phyloP scores from a whole-genome alignment of 1,139 yeast genomes.

The Suhomyces guaymorum region DNA sequence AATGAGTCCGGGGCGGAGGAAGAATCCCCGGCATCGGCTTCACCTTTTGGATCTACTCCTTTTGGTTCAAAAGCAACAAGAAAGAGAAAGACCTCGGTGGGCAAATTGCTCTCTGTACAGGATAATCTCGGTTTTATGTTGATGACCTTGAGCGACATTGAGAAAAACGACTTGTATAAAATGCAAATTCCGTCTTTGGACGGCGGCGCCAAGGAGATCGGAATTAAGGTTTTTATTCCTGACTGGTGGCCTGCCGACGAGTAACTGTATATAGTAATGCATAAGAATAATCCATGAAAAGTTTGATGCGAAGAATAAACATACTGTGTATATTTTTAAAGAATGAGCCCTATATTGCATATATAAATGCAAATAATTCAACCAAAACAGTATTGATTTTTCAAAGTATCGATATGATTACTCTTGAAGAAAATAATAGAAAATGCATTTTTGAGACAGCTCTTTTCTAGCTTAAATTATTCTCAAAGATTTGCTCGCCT shows the following conservation, averaged over 20 bases:
- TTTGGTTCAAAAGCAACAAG: slow-evolving; percentile 27
- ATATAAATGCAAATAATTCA: too few species aligned
- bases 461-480: too few species aligned
- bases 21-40: slow-evolving; percentile 8
- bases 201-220: slow-evolving; percentile 23
- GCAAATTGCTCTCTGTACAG: slow-evolving; percentile 56
- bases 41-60: slow-evolving; percentile 32
- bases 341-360: too few species aligned
- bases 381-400: too few species aligned
- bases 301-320: too few species aligned
- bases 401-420: too few species aligned
- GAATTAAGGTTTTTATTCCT: slow-evolving; percentile 54
- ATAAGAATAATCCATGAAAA: too few species aligned
- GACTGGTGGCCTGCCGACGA: slow-evolving; percentile 64
- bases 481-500: too few species aligned
- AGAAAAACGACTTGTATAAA: slow-evolving; percentile 29
- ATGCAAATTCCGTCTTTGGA: slow-evolving; percentile 31
- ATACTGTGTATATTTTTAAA: too few species aligned
- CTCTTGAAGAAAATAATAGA: too few species aligned
- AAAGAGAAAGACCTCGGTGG: slow-evolving; percentile 49
- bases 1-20: slow-evolving; percentile 10
- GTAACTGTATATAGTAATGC: background rate
- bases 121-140: slow-evolving; percentile 71
- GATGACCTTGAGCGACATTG: slow-evolving; percentile 47
- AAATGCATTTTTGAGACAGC: too few species aligned